Base-by-base conservation (phyloP, 257 asterid genomes). In the Nicotiana benthamiana region DNA sequence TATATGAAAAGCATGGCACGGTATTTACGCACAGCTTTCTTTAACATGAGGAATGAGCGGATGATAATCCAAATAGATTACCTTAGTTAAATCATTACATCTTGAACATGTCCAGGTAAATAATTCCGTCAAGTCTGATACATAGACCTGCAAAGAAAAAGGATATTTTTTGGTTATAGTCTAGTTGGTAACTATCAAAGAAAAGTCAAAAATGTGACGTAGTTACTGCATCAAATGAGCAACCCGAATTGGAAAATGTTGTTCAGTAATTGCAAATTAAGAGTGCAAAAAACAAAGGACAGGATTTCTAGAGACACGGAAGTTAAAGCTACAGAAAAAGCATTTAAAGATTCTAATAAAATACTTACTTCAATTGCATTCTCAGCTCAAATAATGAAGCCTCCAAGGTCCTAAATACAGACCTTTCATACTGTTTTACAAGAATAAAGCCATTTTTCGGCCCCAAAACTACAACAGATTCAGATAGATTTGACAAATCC, bases 101-200 rank as follows among this genome's bases (percentile, higher is more conserved):
- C 98, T 90, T 79, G 98, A 83, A 88, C 99, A 96, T 65, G 99
- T 96, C 99, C 99, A 96, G 8, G 97, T 87, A 87, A 96, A 91
- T 86, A 96, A 80, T 86, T 93, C 93, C 0, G 92, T 87, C 79
- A 94, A 87, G 87, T 96, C 99, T 52, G 98, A 93, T 87, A 94
- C 22, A 85, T 96, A 96, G 30, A 90, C 99, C 99, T 96, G 92
- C 87, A 82, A 85, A 48, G 65, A 65, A 65, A 85, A 85, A n/a
- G 75, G 20, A 9, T 40, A 26, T 53, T 61, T 52, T 59, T 76
- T 76, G 83, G 61, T 51, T 16, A 51, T 53, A 68, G 62, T 51
- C 26, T 48, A 48, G 22, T 28, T 46, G 75, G 48, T 20, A 8
- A 70, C 5, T 43, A 64, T 46, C 76, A 79, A 17, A 17, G 9